Conservation (phyloP, 345 rosid species). For the Salix suchowensis region DNA sequence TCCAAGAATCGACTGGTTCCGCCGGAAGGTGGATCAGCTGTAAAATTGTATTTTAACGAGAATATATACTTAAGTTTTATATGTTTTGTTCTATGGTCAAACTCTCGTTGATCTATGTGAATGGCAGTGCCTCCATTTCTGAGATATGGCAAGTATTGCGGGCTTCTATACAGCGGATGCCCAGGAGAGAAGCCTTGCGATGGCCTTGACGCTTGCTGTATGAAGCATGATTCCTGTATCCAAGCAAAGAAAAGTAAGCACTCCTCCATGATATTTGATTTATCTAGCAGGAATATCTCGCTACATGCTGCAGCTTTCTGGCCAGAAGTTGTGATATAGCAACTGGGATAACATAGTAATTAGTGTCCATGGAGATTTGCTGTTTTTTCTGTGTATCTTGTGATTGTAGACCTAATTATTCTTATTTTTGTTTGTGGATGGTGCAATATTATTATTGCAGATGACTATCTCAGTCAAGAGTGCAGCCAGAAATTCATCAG, state of each 20-base stretch:
- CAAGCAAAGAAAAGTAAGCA: constrained; percentile 66
- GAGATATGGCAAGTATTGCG: constrained; percentile 93
- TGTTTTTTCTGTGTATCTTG: not conserved
- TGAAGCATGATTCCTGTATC: constrained; percentile 88
- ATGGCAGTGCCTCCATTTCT: constrained; percentile 69
- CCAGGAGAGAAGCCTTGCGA: constrained; percentile 92
- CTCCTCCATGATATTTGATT: not conserved
- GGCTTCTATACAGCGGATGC: constrained; percentile 82
- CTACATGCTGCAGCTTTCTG: too few relatives aligned
- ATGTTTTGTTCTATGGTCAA: not conserved
- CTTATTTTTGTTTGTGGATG: not conserved
- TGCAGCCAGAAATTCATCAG: constrained; percentile 73
- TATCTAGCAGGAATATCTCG: too few relatives aligned
- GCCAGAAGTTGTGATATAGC: too few relatives aligned
- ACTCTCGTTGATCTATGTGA: not conserved
- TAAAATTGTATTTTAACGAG: not conserved
- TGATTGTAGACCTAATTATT: not conserved
- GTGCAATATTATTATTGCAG: constrained; percentile 31
- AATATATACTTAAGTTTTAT: too few relatives aligned
- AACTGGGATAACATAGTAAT: not conserved
- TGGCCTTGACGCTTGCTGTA: constrained; percentile 90
- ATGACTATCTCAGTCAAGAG: constrained; percentile 80
- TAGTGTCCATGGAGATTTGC: not conserved
- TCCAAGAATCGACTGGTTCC: not conserved
- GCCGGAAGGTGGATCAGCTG: too few relatives aligned